Base-by-base conservation (phyloP, 176 grass and related monocot species). In the Cenchrus purpureus region DNA sequence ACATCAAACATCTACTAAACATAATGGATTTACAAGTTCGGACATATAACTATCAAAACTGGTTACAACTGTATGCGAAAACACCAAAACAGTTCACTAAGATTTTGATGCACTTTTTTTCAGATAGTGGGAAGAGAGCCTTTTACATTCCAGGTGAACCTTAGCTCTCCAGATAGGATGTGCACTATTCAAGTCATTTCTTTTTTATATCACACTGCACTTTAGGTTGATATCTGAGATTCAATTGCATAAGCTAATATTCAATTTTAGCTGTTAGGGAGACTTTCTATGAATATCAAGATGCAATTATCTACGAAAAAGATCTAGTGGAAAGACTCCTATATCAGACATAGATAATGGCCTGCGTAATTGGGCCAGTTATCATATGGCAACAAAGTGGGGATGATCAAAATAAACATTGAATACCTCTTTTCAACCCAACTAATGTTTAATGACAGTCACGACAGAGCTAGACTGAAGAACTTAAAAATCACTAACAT, bases 221-320 rank as follows among this genome's bases (percentile, higher is more conserved):
- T 49, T 71, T 42, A 59, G 68, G 43, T 79, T 67, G 20, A 50
- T 34, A 82, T 54, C 71, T 71, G 34, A 56, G 44, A 68, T 71
- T 19, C 8, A 80, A 65, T 55, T 54, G 37, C 28, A 77, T 76
- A 71, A 82, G 61, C 22, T 60, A 43, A 12, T 25, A 75, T 76
- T 66, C 52, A 15, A 51, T 29, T 60, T 25, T 45, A 74, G 52
- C 45, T 53, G 11, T 10, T 17, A 43, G 32, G 3, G 22, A 29
- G 55, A 75, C 5, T 75, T 74, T 74, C 6, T 76, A 51, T 34
- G 49, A 54, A 37, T 20, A 53, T 71, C 44, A 9, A 0, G 29
- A 43, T 53, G 32, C 32, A 53, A 77, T 22, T 19, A 45, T 60
- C 55, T 8, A 20, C 4, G 12, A 43, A 42, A 43, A 10, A 40